Percentiles rank a stretch among this genome's conserved stretches.
phyloP scores from a whole-genome alignment of 192 early-diverging fungal species.

The Entomortierella parvispora region DNA sequence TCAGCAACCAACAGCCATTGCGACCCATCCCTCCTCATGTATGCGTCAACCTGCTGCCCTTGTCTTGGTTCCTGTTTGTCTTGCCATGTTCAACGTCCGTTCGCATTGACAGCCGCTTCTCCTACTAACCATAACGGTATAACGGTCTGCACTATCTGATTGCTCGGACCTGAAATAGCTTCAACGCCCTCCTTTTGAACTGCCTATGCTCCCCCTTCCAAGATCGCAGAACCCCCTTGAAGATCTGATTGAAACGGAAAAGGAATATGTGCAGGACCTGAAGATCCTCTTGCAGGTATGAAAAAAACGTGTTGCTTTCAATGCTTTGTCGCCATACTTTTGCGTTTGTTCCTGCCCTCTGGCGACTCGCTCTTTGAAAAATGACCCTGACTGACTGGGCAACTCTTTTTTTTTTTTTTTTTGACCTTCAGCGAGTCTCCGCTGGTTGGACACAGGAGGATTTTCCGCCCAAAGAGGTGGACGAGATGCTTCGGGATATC shows the following conservation, averaged over 20 bases:
- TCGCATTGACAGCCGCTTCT: neutral
- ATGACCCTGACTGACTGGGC: neutral
- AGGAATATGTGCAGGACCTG: slow-evolving; percentile 58
- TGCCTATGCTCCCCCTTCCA: slow-evolving; percentile 3
- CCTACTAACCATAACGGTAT: neutral
- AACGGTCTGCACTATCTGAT: neutral
- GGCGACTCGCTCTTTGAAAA: neutral
- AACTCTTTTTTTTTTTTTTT: slow-evolving; percentile 1
- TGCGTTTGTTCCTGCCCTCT: neutral
- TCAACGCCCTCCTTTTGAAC: slow-evolving; percentile 39
- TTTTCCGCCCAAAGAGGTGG: slow-evolving; percentile 59
- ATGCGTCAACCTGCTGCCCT: neutral
- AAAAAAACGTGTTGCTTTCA: too few relatives aligned
- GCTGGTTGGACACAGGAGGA: slow-evolving; percentile 60
- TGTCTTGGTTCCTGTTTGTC: neutral
- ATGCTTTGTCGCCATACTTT: neutral
- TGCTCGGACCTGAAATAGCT: slow-evolving; percentile 22
- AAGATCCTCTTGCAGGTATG: slow-evolving; percentile 60
- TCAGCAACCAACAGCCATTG: slow-evolving; percentile 22
- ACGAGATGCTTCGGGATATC: slow-evolving; percentile 54
- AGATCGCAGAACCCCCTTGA: slow-evolving; percentile 51
- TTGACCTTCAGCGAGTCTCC: slow-evolving; percentile 52
- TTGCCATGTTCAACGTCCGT: neutral
- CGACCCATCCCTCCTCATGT: slow-evolving; percentile 44
- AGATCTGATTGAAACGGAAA: slow-evolving; percentile 63